Evolutionary conservation across 2,329 filamentous ascomycete species (phyloP), one percentile per base, ranked within the genome.

Genomic region (Colletotrichum sp.): DNA sequence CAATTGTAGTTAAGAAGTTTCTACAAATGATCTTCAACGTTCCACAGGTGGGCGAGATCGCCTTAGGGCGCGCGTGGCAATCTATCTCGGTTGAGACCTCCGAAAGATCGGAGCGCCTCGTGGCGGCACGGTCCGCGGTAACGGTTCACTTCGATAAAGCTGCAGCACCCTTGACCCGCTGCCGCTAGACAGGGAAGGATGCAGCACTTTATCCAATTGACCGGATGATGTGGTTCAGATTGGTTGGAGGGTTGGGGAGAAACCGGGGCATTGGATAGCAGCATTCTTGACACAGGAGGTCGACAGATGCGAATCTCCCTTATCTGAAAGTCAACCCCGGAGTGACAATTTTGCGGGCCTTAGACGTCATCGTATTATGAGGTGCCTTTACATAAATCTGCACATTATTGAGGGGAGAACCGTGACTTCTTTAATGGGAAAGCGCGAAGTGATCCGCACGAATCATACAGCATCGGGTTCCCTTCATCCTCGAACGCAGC

Each of bases 181-280:
- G 16, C 18, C 43, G 43, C 70, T 75, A 73, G 64, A 68, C 70
- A 75, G 73, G 73, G 73, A 21, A 60, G 2, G n/a, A 75, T 75
- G 73, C 58, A 73, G 57, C 43, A 73, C 15, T 57, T 48, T 60
- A 48, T 48, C 64, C 57, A 64, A 21, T 48, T 10, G 21, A 18
- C 28, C 52, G 70, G 70, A 48, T 68, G 21, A 28, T 58, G 60
- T 57, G 6, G 48, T 28, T 30, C n/a, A 26, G 32, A 34, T 48
- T 30, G 57, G 32, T n/a, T 21, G 12, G 10, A 36, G 48, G n/a
- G 52, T 67, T 43, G 57, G 73, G 38, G 38, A 64, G 58, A 16
- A 34, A 38, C 16, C 69, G 38, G 55, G 26, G 32, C 26, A 4
- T 18, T 18, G 28, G 26, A 16, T 63, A 34, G 55, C 18, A 48